These are phyloP conservation scores for Solanum rostratum DNA, from an alignment of 257 asterid species.

Conservation along the genomic window DNA sequence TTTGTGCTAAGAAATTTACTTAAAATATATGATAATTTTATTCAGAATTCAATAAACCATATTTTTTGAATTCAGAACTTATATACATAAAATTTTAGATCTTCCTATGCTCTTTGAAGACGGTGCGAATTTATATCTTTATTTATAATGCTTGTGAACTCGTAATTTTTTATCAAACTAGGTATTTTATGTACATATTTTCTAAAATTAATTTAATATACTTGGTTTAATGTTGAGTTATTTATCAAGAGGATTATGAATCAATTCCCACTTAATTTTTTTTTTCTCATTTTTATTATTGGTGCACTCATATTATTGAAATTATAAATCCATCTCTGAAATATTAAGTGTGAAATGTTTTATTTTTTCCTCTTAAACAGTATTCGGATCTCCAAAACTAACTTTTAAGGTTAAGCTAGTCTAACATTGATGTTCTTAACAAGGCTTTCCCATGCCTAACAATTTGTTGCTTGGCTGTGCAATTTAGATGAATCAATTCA, in stretches of 20 bases:
- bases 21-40: neutral
- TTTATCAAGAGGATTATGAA: neutral
- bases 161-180: neutral
- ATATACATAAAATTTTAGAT: neutral
- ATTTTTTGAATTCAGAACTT: neutral
- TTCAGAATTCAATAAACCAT: neutral
- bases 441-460: neutral
- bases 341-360: neutral
- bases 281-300: too few species aligned
- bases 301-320: neutral
- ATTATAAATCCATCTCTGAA: neutral
- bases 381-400: neutral
- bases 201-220: neutral
- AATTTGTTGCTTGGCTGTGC: neutral
- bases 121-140: neutral
- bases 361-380: neutral
- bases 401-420: neutral
- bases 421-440: neutral
- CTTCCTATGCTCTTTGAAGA: fast-evolving
- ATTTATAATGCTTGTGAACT: neutral
- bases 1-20: neutral
- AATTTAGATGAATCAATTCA: conserved; percentile 5
- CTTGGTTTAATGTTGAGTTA: neutral
- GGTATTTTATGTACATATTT: neutral
- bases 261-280: neutral